Percentiles rank a stretch among this genome's conserved stretches.
phyloP scores from a whole-genome alignment of 805 yeast species.

The Lachancea waltii region DNA sequence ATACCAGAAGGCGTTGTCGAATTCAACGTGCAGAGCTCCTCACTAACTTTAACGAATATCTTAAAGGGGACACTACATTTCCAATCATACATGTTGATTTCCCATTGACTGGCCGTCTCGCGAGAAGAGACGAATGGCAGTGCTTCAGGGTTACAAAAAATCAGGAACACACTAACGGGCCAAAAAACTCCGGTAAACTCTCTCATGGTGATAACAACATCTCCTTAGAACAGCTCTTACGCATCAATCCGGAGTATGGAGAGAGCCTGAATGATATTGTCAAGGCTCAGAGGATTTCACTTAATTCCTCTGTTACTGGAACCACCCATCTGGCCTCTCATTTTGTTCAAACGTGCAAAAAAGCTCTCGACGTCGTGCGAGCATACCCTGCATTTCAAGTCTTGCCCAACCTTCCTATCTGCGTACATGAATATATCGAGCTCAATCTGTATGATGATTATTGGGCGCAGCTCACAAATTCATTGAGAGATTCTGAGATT shows the following conservation, averaged over 20 bases:
- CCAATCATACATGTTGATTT: conserved; percentile 52
- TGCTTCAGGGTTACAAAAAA: conserved; percentile 1
- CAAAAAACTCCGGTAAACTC: background rate
- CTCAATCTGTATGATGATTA: conserved; percentile 56
- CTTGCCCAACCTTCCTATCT: conserved; percentile 37
- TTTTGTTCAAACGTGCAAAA: conserved; percentile 2
- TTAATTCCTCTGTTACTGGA: background rate
- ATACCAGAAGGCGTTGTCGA: conserved; percentile 36
- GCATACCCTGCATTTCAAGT: conserved; percentile 10
- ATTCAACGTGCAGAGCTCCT: conserved; percentile 44
- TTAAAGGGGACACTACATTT: conserved; percentile 50
- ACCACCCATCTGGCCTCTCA: background rate
- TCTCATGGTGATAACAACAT: background rate
- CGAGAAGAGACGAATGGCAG: conserved; percentile 15
- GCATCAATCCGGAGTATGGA: conserved; percentile 5
- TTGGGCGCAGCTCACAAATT: conserved; percentile 44
- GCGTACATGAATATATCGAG: conserved; percentile 69
- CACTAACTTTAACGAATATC: conserved; percentile 50
- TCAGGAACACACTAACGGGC: background rate
- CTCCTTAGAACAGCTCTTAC: conserved; percentile 10
- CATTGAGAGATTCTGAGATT: conserved; percentile 22
- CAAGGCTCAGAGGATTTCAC: conserved; percentile 1
- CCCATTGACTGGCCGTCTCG: conserved; percentile 44
- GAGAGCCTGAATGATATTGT: conserved; percentile 4
- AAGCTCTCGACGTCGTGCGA: conserved; percentile 1